Conservation (phyloP, 164 flowering plant genomes). For the Vitis labrusca region DNA sequence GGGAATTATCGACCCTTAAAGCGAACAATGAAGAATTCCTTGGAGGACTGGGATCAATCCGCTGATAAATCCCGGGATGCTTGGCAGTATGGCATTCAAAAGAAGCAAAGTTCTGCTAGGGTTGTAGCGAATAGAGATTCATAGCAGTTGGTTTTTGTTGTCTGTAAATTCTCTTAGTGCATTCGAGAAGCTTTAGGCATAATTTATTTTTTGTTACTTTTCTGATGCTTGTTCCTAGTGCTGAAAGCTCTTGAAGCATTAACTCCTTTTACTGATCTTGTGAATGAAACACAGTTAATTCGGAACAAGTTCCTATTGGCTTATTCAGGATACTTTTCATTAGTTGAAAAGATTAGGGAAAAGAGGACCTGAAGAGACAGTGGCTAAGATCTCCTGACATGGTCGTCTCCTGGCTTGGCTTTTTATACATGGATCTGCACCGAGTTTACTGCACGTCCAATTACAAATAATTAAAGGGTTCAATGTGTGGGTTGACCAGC, state of each 20-base stretch:
- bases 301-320: not conserved
- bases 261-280: not conserved
- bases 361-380: not conserved
- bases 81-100: conserved; percentile 58
- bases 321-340: not conserved
- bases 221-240: not conserved
- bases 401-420: not conserved
- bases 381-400: not conserved
- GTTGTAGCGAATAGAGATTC: conserved; percentile 32
- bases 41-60: conserved; percentile 46
- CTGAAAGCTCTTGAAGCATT: not conserved
- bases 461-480: not conserved
- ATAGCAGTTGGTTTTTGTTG: conserved; percentile 5
- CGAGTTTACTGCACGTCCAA: not conserved
- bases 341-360: not conserved
- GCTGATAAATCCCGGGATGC: conserved; percentile 56
- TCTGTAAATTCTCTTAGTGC: not conserved
- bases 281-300: not conserved
- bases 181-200: not conserved
- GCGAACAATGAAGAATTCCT: conserved; percentile 37
- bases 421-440: not conserved
- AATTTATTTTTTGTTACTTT: not conserved
- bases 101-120: conserved; percentile 37
- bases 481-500: not conserved
- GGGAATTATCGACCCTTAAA: conserved; percentile 47